These are phyloP conservation scores for Phialophora macrospora DNA, from an alignment of 2,329 filamentous ascomycete species.

Conservation along the genomic window DNA sequence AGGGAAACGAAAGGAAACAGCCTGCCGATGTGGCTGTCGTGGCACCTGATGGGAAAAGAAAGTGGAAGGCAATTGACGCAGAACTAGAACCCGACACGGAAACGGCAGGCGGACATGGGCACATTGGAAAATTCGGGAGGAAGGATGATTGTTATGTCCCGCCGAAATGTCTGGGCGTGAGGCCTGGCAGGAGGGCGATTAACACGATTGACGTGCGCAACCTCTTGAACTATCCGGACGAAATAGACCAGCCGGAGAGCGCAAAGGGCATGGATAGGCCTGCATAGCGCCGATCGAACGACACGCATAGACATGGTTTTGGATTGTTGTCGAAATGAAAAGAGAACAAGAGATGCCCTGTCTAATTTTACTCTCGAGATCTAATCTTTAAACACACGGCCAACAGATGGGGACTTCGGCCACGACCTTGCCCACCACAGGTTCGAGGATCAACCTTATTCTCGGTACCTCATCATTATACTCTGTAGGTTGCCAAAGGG, in stretches of 20 bases:
- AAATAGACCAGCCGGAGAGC: not conserved
- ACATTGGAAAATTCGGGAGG: not conserved
- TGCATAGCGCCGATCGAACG: not conserved
- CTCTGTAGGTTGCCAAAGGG: not conserved
- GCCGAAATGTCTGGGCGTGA: not conserved
- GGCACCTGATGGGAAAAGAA: not conserved
- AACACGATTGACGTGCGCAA: not conserved
- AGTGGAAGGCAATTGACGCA: not conserved
- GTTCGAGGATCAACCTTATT: not conserved
- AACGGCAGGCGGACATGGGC: not conserved
- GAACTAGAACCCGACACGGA: not conserved
- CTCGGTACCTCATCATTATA: not conserved
- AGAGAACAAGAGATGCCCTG: too few species aligned
- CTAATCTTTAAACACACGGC: too few species aligned
- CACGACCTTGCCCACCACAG: not conserved
- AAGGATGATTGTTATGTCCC: not conserved
- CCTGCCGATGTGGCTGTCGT: not conserved
- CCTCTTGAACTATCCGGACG: not conserved
- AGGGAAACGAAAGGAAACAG: not conserved
- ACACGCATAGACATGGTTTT: not conserved
- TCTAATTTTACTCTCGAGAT: too few species aligned
- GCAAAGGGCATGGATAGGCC: not conserved
- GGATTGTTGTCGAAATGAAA: not conserved
- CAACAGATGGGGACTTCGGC: too few species aligned
- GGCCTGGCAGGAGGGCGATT: not conserved